Conservation (phyloP, 2,329 filamentous ascomycete genomes). For the Scedosporium aurantiacum region DNA sequence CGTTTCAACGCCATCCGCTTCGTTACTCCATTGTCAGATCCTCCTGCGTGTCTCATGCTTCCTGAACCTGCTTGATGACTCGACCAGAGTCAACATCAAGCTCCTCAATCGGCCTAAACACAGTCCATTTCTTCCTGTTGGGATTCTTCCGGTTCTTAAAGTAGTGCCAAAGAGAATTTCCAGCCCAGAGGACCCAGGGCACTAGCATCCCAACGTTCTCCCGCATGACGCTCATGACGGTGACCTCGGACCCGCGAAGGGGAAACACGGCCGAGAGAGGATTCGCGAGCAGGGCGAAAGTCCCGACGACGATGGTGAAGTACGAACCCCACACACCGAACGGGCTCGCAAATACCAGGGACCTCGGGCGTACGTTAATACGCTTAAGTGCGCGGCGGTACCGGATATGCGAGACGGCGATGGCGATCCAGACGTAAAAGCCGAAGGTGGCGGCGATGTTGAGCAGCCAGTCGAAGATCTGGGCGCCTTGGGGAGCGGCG, state of each 20-base stretch:
- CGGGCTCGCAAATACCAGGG: slow-evolving; percentile 21
- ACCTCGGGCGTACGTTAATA: slow-evolving; percentile 23
- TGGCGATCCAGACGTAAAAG: slow-evolving; percentile 36
- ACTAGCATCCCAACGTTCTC: slow-evolving; percentile 19
- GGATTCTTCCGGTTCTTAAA: neutral
- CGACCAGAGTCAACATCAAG: slow-evolving; percentile 2
- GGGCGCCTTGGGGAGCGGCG: slow-evolving; percentile 21
- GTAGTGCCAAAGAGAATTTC: neutral
- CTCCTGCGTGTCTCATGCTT: neutral
- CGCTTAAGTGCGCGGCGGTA: slow-evolving; percentile 28
- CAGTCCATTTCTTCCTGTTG: neutral
- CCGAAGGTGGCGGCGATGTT: slow-evolving; percentile 33
- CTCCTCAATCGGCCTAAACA: slow-evolving; percentile 1
- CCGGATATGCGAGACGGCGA: slow-evolving; percentile 33
- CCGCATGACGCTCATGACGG: slow-evolving; percentile 12
- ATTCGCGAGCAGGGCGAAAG: slow-evolving; percentile 19
- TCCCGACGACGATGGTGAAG: slow-evolving; percentile 16
- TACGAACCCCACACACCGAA: slow-evolving; percentile 18
- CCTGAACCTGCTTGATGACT: neutral
- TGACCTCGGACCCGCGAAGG: slow-evolving; percentile 10
- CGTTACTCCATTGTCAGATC: neutral
- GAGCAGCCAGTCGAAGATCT: slow-evolving; percentile 34
- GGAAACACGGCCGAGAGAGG: slow-evolving; percentile 17
- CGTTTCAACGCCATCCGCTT: too few species aligned
- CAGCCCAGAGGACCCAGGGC: slow-evolving; percentile 9